Evolutionary conservation across 2,329 filamentous ascomycete species (phyloP), one percentile per base, ranked within the genome.

Genomic region (Dryadomyces quercus-mongolicae): DNA sequence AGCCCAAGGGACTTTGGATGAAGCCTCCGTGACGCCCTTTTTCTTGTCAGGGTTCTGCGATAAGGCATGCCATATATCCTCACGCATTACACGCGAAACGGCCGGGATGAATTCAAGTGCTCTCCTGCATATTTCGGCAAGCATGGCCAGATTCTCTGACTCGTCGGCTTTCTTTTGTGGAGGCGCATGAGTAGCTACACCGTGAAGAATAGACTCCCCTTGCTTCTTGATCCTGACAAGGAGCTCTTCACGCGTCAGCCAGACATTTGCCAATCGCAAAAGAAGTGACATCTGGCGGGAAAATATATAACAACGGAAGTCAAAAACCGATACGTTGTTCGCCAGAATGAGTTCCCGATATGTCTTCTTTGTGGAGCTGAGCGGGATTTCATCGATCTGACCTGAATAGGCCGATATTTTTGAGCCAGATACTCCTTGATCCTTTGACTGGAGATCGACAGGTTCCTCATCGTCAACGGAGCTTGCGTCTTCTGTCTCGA

Each of bases 281-380:
- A 97, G 75, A 1, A 98, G 71, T 2, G 86, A 80, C 58, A 95
- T 81, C 63, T 98, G 92, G 22, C 93, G 81, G 3, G 89, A 84
- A 67, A 97, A 98, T 13, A 98, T 83, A 66, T 98, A 98, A 61
- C 86, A 88, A 51, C 88, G 79, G 66, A 98, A 97, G 67, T 98
- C 93, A 64, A 97, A 96, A 2, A 95, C 76, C 0, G 93, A 98
- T 40, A 98, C 94, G 60, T 95, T 88, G 70, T 94, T 98, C 15
- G 88, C 85, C 43, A 98, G 74, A 50, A 98, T 98, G 62, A 95
- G 81, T 55, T 94, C 89, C 52, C 92, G 82, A 65, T 97, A 98
- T 1, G 87, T 79, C 66, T 95, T 95, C 58, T 81, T 82, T 1
- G 77, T 75, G 10, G 81, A 72, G 58, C 76, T 80, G 59, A 85